Evolutionary conservation across 2,329 filamentous ascomycete species (phyloP).

Genomic region (Neonectria ditissima): DNA sequence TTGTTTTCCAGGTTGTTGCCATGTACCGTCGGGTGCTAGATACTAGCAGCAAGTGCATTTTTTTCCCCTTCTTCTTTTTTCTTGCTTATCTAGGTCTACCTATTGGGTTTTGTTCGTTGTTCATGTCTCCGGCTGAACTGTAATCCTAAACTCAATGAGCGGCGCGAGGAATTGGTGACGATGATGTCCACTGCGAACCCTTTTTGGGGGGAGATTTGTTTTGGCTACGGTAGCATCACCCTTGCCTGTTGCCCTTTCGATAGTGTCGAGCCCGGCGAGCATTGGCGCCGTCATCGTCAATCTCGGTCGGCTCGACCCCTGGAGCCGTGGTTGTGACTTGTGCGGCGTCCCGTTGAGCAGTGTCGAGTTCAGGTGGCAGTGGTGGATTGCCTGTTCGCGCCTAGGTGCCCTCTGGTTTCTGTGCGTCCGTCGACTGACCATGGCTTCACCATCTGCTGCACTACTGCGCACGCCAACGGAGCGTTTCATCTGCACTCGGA

Average conservation of each 20-base stretch:
- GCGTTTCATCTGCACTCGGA: constrained; percentile 41
- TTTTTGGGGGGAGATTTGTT: constrained; percentile 6
- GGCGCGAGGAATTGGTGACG: neutral
- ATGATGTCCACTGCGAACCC: neutral
- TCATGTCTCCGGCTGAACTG: neutral
- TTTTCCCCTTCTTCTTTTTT: neutral
- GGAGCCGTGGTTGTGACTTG: neutral
- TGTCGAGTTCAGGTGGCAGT: constrained; percentile 29
- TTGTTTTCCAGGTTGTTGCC: constrained; percentile 12
- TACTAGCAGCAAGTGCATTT: neutral
- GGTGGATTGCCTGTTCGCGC: neutral
- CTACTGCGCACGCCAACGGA: constrained; percentile 15
- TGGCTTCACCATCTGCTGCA: constrained; percentile 32
- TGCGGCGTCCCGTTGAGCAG: neutral
- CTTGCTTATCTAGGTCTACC: too few species aligned
- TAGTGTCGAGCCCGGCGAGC: constrained; percentile 22
- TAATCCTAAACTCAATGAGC: neutral
- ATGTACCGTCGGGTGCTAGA: neutral
- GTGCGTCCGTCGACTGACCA: constrained; percentile 18
- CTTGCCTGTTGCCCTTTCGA: constrained; percentile 25
- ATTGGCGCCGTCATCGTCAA: constrained; percentile 37
- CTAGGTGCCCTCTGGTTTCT: constrained; percentile 4
- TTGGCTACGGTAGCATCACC: constrained; percentile 22
- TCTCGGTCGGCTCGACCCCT: constrained; percentile 2
- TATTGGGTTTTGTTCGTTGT: too few species aligned